Base-by-base conservation (phyloP, 75 land plant species). In the Pinus taeda region DNA sequence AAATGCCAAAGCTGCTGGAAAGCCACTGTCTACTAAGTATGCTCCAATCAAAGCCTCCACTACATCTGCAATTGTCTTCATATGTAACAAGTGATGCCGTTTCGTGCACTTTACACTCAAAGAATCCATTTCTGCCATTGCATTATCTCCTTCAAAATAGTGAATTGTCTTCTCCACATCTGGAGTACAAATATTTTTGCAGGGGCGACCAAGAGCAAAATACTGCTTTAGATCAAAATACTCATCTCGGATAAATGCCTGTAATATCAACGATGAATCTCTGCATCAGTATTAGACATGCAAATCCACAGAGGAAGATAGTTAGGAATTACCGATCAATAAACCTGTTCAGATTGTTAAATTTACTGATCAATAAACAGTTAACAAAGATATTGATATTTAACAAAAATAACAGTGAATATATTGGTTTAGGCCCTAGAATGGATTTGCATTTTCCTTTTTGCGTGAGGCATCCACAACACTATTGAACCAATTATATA, bases 31-130 rank as follows among this genome's bases (percentile, higher is more conserved):
- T 61, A 90, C 88, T 22, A 95, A 74, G 74, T 87, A 95, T 24
- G 94, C 95, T 45, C 99, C 99, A 77, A 97, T 86, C 20, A 97
- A 85, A 69, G 99, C 92, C 79, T 97, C 99, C 53, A 95, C 84
- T 26, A 91, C 94, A 87, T 95, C 99, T 33, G 98, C 92, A 77
- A 97, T 83, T 18, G 99, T 92, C 77, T 97, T 97, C 80, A 83
- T 88, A 49, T 87, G 90, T 75, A 97, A 76, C 88, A 87, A 87
- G 36, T 88, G 92, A 74, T 94, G 97, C 58, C 75, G n/a, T 76
- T 79, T 90, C 37, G 69, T 88, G 81, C 97, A 92, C 73, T 75
- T 85, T 18, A 80, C 71, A 78, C 75, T 62, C 45, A 3, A 12
- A 73, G 39, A 18, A 24, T 85, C 75, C n/a, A n/a, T 13, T 5